Conservation (phyloP, 768 basidiomycete genomes). For the Calvatia gigantea region DNA sequence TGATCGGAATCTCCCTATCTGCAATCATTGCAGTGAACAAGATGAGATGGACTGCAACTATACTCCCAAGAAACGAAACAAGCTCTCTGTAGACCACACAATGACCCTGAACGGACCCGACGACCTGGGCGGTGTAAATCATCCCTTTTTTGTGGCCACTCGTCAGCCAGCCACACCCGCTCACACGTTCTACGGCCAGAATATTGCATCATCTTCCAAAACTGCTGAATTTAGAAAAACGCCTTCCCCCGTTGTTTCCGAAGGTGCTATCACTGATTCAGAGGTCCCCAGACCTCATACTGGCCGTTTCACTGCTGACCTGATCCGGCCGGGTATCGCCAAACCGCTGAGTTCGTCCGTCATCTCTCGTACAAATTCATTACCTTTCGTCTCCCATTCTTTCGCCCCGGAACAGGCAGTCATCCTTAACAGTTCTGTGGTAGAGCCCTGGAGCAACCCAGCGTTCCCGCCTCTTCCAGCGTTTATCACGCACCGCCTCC, state of each 20-base stretch:
- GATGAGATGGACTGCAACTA: constrained; percentile 61
- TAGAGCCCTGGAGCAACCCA: constrained; percentile 59
- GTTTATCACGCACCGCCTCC: constrained; percentile 51
- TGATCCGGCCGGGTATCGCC: constrained; percentile 15
- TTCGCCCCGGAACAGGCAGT: constrained; percentile 34
- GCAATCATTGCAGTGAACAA: constrained; percentile 61
- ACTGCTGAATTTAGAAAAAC: background rate
- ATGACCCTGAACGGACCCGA: constrained; percentile 12
- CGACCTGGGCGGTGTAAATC: constrained; percentile 6
- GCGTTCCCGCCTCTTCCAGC: constrained; percentile 61
- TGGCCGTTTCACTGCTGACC: constrained; percentile 30
- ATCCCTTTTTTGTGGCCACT: constrained; percentile 7
- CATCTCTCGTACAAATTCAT: constrained; percentile 21
- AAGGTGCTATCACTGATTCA: constrained; percentile 12
- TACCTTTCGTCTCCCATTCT: constrained; percentile 45
- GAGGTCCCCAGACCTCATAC: constrained; percentile 25
- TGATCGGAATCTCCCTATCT: constrained; percentile 68
- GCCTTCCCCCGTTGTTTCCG: constrained; percentile 15
- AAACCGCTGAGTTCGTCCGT: constrained; percentile 22
- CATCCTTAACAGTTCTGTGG: constrained; percentile 34
- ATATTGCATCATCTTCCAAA: constrained; percentile 32
- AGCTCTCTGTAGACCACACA: constrained; percentile 18
- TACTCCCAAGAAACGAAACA: constrained; percentile 68
- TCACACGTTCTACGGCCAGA: constrained; percentile 46
- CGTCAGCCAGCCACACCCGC: constrained; percentile 14